Evolutionary conservation across 345 rosid genomes (phyloP).

Genomic region (Punica granatum): DNA sequence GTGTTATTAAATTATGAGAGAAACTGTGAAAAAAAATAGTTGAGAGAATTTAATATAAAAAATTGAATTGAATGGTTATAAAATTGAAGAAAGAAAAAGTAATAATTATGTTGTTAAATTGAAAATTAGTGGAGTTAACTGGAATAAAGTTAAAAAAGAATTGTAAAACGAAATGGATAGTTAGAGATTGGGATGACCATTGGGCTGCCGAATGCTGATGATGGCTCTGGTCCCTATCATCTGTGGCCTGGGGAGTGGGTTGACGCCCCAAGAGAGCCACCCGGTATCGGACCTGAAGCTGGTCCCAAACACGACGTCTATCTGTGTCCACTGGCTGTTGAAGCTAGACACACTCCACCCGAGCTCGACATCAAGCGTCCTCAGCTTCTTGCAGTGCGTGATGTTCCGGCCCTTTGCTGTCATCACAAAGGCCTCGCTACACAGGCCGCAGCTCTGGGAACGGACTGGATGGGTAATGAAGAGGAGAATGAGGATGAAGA

Average conservation of each 20-base stretch:
- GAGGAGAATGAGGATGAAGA: neutral
- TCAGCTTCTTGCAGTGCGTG: conserved; percentile 5
- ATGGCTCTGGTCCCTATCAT: conserved; percentile 58
- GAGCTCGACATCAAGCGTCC: conserved; percentile 5
- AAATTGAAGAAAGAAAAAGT: too few relatives aligned
- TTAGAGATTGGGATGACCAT: neutral
- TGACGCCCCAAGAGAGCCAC: conserved; percentile 64
- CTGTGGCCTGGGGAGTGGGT: conserved; percentile 22
- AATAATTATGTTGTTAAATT: too few relatives aligned
- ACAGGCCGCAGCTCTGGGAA: neutral
- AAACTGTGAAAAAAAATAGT: too few relatives aligned
- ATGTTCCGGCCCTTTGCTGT: neutral
- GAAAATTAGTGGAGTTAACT: too few relatives aligned
- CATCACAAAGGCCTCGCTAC: neutral
- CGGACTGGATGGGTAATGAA: neutral
- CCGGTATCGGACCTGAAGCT: conserved; percentile 5
- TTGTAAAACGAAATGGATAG: too few relatives aligned
- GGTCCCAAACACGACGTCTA: conserved; percentile 27
- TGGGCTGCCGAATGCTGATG: conserved; percentile 23
- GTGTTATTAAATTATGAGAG: too few relatives aligned
- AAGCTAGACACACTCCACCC: conserved; percentile 30
- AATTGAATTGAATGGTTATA: too few relatives aligned
- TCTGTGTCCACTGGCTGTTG: conserved; percentile 21
- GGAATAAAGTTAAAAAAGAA: too few relatives aligned
- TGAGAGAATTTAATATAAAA: too few relatives aligned